Evolutionary conservation across 306 rosid genomes (phyloP), one percentile per base, ranked within the genome.

Genomic region (Rubus idaeus): DNA sequence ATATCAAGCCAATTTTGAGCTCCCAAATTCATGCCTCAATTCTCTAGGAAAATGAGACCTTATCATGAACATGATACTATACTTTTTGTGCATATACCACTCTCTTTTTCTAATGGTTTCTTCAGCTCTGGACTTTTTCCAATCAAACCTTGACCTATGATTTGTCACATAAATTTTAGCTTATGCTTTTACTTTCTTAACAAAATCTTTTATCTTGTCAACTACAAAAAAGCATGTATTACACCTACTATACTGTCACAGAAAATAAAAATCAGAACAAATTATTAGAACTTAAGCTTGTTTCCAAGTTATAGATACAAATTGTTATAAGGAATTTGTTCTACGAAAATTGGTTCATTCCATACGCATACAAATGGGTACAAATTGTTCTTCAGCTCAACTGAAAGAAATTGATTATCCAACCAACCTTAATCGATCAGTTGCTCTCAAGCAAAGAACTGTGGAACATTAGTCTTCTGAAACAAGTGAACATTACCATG

Each of bases 401-500:
- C 41, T 35, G 8, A 17, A 53, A 41, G 17, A 79, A 63, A 45
- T 23, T 23, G 40, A 8, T 57, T 65, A 64, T n/a, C 67, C 16
- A n/a, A 77, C 63, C 69, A 64, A 64, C 69, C 69, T 37, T 14
- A 18, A 16, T 14, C n/a, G n/a, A n/a, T n/a, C 46, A 64, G 23
- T 57, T 41, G 42, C 50, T 14, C 49, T 61, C 71, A 79, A 42
- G 73, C 84, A 35, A 75, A 53, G 47, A 77, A 67, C 21, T 68
- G 82, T 64, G 68, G 67, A 58, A 51, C 73, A 40, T 78, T 74
- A 37, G 76, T 35, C 82, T 84, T 81, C 68, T 68, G 78, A 16
- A 49, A 68, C 45, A 74, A 83, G 67, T 78, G 80, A 51, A 81
- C 74, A 49, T 83, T 83, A 3, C 82, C 84, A 74, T 72, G 82